These are phyloP conservation scores for Suhomyces atakaporum DNA, from an alignment of 1,139 yeast genomes.

Conservation along the genomic window DNA sequence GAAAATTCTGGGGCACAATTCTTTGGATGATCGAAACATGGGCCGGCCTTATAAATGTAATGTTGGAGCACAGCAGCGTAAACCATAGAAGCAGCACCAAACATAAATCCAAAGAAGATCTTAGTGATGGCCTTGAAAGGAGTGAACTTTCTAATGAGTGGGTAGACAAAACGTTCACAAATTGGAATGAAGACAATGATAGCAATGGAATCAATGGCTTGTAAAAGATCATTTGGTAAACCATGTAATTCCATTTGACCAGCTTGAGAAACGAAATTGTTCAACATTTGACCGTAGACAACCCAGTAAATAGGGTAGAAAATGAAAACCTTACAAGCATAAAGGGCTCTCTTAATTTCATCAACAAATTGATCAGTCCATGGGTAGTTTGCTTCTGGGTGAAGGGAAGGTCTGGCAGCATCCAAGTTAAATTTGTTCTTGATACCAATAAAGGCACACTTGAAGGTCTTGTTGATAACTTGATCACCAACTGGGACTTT, in stretches of 20 bases:
- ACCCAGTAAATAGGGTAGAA: constrained; percentile 69
- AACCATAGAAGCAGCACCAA: constrained; percentile 69
- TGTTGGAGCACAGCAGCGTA: constrained; percentile 83
- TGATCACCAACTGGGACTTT: constrained; percentile 65
- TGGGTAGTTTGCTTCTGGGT: constrained; percentile 45
- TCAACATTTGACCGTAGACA: constrained; percentile 66
- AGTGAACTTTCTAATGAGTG: constrained; percentile 54
- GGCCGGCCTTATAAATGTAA: constrained; percentile 69
- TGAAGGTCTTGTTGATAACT: constrained; percentile 59
- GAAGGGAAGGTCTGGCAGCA: constrained; percentile 55
- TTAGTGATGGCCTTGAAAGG: constrained; percentile 71
- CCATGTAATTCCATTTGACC: constrained; percentile 65
- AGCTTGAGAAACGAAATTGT: constrained; percentile 66
- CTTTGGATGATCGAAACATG: constrained; percentile 69
- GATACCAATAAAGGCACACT: constrained; percentile 46
- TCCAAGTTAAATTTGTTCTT: constrained; percentile 54
- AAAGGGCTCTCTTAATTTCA: constrained; percentile 57
- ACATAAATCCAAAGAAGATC: constrained; percentile 73
- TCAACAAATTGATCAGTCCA: constrained; percentile 67
- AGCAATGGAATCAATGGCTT: constrained; percentile 61
- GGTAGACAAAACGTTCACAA: constrained; percentile 55
- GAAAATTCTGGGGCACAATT: constrained; percentile 31
- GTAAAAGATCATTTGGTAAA: constrained; percentile 67
- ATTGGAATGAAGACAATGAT: constrained; percentile 65
- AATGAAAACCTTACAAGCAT: constrained; percentile 64